Conservation (phyloP, 2,329 filamentous ascomycete species). For the Botrytis fabae region DNA sequence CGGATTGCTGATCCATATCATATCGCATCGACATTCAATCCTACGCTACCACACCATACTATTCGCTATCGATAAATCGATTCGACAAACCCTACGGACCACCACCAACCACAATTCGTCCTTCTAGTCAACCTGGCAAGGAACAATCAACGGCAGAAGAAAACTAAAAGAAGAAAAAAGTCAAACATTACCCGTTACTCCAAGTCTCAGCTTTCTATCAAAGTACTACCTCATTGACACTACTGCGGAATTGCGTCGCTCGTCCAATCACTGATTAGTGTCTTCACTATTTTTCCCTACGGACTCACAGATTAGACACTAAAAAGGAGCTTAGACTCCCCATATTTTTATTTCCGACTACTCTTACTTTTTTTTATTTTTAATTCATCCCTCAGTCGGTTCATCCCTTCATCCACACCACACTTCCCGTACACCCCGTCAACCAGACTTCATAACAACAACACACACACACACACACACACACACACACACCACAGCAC, state of each 20-base stretch:
- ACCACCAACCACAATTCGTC: slow-evolving; percentile 5
- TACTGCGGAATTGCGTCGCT: slow-evolving; percentile 6
- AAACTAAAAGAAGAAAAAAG: background rate
- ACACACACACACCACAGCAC: background rate
- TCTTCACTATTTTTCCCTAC: slow-evolving; percentile 4
- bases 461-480: background rate
- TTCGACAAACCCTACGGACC: slow-evolving; percentile 12
- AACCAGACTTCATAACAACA: slow-evolving; percentile 5
- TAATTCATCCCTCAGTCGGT: slow-evolving; percentile 9
- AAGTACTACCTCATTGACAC: slow-evolving; percentile 2
- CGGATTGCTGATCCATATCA: slow-evolving; percentile 22
- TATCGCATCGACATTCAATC: slow-evolving; percentile 21
- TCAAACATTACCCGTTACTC: background rate
- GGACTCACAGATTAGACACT: slow-evolving; percentile 10
- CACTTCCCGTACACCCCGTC: slow-evolving; percentile 16
- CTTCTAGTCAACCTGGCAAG: slow-evolving; percentile 1
- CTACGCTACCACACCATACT: background rate
- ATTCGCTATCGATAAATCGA: slow-evolving; percentile 18
- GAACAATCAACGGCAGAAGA: background rate
- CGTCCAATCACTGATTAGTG: background rate
- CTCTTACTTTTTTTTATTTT: slow-evolving; percentile 5
- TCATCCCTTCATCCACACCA: slow-evolving; percentile 11
- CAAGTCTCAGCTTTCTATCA: slow-evolving; percentile 15
- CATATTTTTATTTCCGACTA: slow-evolving; percentile 1
- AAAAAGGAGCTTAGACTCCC: slow-evolving; percentile 17